phyloP scores from a whole-genome alignment of 2,329 filamentous ascomycete genomes.

The Trichophyton verrucosum region DNA sequence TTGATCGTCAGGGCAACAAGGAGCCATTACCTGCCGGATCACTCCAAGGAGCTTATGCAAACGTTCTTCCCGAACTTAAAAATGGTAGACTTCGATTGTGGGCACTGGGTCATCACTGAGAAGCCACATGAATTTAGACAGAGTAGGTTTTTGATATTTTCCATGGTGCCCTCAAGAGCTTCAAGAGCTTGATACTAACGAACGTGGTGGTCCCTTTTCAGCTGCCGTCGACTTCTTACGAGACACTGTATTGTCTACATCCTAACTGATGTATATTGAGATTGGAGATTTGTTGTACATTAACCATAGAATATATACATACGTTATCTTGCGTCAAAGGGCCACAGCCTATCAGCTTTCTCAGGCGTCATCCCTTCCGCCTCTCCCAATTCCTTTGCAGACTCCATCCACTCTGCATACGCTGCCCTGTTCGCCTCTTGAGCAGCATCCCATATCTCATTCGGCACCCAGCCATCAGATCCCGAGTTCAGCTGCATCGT shows the following conservation, averaged over 20 bases:
- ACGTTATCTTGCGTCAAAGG: not conserved
- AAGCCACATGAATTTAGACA: slow-evolving; percentile 20
- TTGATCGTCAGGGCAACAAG: slow-evolving; percentile 16
- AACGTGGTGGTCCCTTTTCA: not conserved
- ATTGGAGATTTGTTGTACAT: not conserved
- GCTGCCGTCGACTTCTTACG: not conserved
- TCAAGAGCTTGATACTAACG: not conserved
- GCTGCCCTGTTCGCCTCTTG: not conserved
- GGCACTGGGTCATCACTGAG: slow-evolving; percentile 27
- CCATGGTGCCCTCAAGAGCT: too few relatives aligned
- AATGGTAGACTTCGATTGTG: slow-evolving; percentile 21
- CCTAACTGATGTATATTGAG: not conserved
- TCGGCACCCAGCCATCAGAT: not conserved
- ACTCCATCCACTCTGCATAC: not conserved
- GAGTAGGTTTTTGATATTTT: slow-evolving; percentile 5
- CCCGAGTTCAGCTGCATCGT: not conserved
- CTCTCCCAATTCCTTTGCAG: not conserved
- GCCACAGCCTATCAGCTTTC: not conserved
- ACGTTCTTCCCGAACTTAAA: slow-evolving; percentile 24
- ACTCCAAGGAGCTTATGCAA: slow-evolving; percentile 41
- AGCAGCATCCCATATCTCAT: not conserved
- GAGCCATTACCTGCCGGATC: slow-evolving; percentile 17
- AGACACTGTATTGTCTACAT: not conserved
- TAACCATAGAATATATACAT: not conserved
- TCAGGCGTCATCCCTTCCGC: not conserved